Conservation (phyloP, 768 basidiomycete genomes). For the Auricularia cornea region DNA sequence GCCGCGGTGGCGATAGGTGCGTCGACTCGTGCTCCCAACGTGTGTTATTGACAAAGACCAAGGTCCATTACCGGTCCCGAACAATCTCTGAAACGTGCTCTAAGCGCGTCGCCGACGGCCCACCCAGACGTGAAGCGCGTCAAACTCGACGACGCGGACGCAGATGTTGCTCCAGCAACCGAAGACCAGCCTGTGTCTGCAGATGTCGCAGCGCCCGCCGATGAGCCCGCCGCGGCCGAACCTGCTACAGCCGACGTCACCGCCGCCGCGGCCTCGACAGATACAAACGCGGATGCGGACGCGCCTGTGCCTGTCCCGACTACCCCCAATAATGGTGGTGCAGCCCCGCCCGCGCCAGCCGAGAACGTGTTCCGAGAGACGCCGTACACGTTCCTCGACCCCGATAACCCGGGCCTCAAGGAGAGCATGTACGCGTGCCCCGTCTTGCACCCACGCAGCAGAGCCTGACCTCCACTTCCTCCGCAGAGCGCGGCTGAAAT, state of each 20-base stretch:
- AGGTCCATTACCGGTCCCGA: background rate
- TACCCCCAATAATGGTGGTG: background rate
- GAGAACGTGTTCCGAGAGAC: conserved; percentile 69
- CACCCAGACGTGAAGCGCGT: conserved; percentile 2
- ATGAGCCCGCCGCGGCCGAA: no score
- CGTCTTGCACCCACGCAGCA: background rate
- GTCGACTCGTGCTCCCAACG: no score
- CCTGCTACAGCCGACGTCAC: background rate
- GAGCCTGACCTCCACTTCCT: background rate
- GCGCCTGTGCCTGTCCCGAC: background rate
- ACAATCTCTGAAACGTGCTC: background rate
- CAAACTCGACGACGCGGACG: conserved; percentile 2
- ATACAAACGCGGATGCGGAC: no score
- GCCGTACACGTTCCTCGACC: conserved; percentile 75
- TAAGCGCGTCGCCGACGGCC: background rate
- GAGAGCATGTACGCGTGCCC: conserved; percentile 57
- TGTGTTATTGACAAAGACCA: no score
- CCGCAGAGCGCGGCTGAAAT: conserved; percentile 59
- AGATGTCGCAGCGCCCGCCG: background rate
- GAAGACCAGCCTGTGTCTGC: no score
- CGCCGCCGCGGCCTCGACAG: background rate
- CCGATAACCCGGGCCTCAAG: conserved; percentile 59
- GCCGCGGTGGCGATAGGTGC: no score
- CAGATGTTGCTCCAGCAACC: background rate
- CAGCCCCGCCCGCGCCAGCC: background rate